Conservation (phyloP, 2,329 filamentous ascomycete genomes). For the Alternaria sp. region DNA sequence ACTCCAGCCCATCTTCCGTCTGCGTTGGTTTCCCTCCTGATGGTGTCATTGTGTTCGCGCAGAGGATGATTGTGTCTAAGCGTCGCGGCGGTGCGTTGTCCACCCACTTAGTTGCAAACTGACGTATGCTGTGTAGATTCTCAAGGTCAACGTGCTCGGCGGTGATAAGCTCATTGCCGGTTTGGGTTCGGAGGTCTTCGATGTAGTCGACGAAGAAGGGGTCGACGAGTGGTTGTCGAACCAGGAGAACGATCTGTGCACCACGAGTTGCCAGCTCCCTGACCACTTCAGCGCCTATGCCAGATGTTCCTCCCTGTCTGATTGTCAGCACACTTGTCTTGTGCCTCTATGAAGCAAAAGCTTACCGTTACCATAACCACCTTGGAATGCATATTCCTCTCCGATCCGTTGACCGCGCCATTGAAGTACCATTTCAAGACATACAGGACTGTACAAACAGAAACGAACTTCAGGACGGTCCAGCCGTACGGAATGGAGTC, state of each 20-base stretch:
- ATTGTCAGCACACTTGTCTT: slow-evolving; percentile 21
- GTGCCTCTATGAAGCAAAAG: not conserved
- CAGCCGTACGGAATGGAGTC: slow-evolving; percentile 63
- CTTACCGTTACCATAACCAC: slow-evolving; percentile 88
- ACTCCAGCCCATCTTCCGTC: slow-evolving; percentile 83
- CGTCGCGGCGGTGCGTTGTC: slow-evolving; percentile 90
- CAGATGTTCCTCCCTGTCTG: slow-evolving; percentile 81
- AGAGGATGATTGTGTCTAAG: slow-evolving; percentile 89
- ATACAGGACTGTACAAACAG: slow-evolving; percentile 62
- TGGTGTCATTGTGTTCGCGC: slow-evolving; percentile 79
- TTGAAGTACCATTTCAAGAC: slow-evolving; percentile 78
- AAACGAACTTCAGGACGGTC: slow-evolving; percentile 61
- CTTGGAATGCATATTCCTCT: slow-evolving; percentile 89
- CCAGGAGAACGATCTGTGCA: slow-evolving; percentile 90
- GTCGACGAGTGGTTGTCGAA: slow-evolving; percentile 80
- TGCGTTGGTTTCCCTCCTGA: slow-evolving; percentile 66
- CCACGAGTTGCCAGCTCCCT: slow-evolving; percentile 79
- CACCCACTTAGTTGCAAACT: slow-evolving; percentile 97
- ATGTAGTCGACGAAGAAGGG: slow-evolving; percentile 93
- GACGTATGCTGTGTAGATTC: slow-evolving; percentile 87
- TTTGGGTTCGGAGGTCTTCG: slow-evolving; percentile 79
- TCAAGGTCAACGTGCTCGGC: slow-evolving; percentile 92
- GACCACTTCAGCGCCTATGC: slow-evolving; percentile 82
- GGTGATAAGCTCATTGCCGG: slow-evolving; percentile 87
- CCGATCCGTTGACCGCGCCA: slow-evolving; percentile 76